These are phyloP conservation scores for Phytophthora crassamura DNA, from an alignment of 352 stramenopile genomes.

Conservation along the genomic window DNA sequence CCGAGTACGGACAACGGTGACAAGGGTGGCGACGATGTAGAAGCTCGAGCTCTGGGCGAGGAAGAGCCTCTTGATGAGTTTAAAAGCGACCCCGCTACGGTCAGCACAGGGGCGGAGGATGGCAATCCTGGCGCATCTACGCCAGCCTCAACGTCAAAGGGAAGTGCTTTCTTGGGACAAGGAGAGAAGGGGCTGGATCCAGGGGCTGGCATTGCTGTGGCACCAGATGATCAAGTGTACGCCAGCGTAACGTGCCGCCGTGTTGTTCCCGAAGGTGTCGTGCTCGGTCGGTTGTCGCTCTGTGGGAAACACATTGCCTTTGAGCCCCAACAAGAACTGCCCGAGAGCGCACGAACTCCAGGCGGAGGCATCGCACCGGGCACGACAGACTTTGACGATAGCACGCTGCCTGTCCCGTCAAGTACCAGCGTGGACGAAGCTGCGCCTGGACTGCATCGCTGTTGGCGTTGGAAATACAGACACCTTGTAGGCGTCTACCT, in stretches of 20 bases:
- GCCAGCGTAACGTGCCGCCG: slow-evolving; percentile 66
- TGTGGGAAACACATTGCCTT: slow-evolving; percentile 73
- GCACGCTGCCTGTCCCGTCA: slow-evolving; percentile 13
- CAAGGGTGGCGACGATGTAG: slow-evolving; percentile 15
- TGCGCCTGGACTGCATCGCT: slow-evolving; percentile 73
- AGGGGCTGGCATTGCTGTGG: slow-evolving; percentile 63
- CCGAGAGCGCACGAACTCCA: slow-evolving; percentile 12
- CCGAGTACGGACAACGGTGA: slow-evolving; percentile 27
- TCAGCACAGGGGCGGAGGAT: slow-evolving; percentile 9
- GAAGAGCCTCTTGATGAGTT: slow-evolving; percentile 37
- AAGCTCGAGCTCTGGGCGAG: slow-evolving; percentile 11
- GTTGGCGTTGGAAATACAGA: slow-evolving; percentile 84
- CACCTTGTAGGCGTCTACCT: slow-evolving; percentile 81
- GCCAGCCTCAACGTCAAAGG: slow-evolving; percentile 19
- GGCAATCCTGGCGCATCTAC: slow-evolving; percentile 7
- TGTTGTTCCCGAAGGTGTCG: slow-evolving; percentile 78
- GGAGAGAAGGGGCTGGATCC: slow-evolving; percentile 74
- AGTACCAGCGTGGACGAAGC: slow-evolving; percentile 49
- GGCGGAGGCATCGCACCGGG: slow-evolving; percentile 11
- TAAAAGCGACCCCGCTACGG: slow-evolving; percentile 10
- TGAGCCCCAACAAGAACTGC: slow-evolving; percentile 50
- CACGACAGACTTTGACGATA: slow-evolving; percentile 31
- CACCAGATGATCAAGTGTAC: slow-evolving; percentile 69
- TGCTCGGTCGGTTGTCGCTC: slow-evolving; percentile 72
- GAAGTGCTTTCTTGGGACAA: slow-evolving; percentile 25